A percentile compares a stretch with the other conserved stretches of the same genome.
Conservation (phyloP, 1,284 basidiomycete species). For the Leccinum fallax region DNA sequence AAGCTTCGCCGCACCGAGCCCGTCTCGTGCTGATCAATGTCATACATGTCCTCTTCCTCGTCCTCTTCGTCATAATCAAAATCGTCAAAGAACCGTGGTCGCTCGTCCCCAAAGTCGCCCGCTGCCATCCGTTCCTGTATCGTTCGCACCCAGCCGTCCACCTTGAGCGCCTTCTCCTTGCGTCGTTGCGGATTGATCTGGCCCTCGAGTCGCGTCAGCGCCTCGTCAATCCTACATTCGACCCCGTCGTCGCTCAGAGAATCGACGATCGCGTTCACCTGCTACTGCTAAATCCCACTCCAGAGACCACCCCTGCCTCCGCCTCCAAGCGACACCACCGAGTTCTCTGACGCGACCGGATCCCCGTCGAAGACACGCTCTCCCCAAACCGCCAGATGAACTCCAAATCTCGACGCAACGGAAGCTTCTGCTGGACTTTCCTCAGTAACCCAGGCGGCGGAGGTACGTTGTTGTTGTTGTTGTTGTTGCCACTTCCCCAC, state of each 20-base stretch:
- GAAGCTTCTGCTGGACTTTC: constrained; percentile 58
- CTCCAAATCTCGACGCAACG: constrained; percentile 74
- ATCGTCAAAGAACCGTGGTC: constrained; percentile 47
- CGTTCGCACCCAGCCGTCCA: constrained; percentile 78
- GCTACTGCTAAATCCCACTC: constrained; percentile 71
- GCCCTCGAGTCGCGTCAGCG: constrained; percentile 77
- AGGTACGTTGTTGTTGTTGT: constrained; percentile 21
- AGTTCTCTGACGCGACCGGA: constrained; percentile 47
- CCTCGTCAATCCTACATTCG: constrained; percentile 78
- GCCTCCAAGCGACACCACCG: constrained; percentile 45
- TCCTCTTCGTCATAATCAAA: constrained; percentile 39
- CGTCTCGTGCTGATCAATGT: constrained; percentile 41
- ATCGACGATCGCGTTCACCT: constrained; percentile 76
- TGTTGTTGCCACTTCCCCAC: constrained; percentile 20
- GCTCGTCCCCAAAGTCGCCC: constrained; percentile 61
- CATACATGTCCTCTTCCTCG: constrained; percentile 41
- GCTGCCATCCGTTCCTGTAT: constrained; percentile 65
- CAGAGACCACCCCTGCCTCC: constrained; percentile 29
- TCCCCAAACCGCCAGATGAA: constrained; percentile 51
- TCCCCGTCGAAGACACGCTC: constrained; percentile 39
- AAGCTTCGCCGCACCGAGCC: constrained; percentile 21
- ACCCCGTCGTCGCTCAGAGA: constrained; percentile 76
- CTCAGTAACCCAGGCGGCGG: constrained; percentile 54
- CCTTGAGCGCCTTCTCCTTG: constrained; percentile 70
- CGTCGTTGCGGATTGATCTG: constrained; percentile 75